Base-by-base conservation (phyloP, 2,329 filamentous ascomycete species). In the Beauveria bassiana region DNA sequence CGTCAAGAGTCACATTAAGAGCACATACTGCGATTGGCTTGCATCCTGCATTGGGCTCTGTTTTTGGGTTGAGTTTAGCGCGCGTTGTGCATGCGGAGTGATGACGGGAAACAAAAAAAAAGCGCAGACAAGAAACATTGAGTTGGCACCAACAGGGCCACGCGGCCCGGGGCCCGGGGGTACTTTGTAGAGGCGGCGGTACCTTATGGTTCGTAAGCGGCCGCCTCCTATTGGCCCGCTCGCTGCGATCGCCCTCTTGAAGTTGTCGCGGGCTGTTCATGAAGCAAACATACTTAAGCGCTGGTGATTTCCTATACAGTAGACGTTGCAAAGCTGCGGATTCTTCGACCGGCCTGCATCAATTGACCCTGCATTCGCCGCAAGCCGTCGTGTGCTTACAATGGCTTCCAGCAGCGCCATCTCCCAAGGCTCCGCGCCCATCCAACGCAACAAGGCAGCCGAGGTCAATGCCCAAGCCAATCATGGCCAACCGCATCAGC, bases 381-480 rank as follows among this genome's bases (percentile, higher is more conserved):
- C 38, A 51, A 38, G 20, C 6, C 5, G 34, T 22, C 20, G 31
- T 42, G 20, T 8, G 20, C 7, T 22, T 28, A 22, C 26, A 38
- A 61, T 61, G 59, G 59, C 59, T 18, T 9, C 43, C 18, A 55
- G 31, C 51, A 54, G 20, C 43, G 51, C 42, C 22, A 3, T 61
- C 51, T 22, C 51, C 18, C 18, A 55, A 18, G 28, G 28, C 12
- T 7, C 18, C 9, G 40, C 50, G 16, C 42, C 50, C 12, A 10
- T 26, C 28, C 58, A 53, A 10, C 59, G 59, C 31, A 12, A 8
- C n/a, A n/a, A 50, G 26, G 22, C 12, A 4, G 40, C 45, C 43
- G 20, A 49, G 24, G 51, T 10, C 9, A n/a, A 22, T 2, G 2
- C 43, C 8, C 40, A 26, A 10, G 8, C 51, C 43, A n/a, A 34